A percentile compares a stretch with the other conserved stretches of the same genome.
Conservation (phyloP, 129 eudicot species). For the Deinandra increscens region DNA sequence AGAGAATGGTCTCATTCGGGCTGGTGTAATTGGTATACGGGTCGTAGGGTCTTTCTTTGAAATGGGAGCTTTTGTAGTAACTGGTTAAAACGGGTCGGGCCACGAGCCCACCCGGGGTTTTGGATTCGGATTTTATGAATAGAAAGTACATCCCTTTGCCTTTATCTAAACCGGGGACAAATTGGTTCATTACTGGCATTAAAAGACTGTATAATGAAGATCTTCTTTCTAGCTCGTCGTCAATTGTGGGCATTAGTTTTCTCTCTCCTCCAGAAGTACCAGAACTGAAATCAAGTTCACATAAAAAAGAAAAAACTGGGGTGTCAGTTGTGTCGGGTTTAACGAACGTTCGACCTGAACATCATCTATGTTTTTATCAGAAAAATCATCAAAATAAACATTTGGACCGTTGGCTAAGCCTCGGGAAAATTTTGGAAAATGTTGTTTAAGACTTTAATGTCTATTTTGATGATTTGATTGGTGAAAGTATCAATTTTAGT, state of each 20-base stretch:
- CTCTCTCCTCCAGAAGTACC: constrained; percentile 77
- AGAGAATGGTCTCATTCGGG: constrained; percentile 66
- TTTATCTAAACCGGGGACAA: constrained; percentile 52
- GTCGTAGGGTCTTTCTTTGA: constrained; percentile 33
- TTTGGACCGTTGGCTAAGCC: too few species aligned
- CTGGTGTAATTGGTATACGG: constrained; percentile 64
- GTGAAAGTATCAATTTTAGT: too few species aligned
- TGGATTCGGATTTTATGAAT: constrained; percentile 53
- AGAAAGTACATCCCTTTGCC: constrained; percentile 64
- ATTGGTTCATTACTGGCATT: constrained; percentile 70
- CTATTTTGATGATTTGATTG: too few species aligned
- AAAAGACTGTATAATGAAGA: constrained; percentile 51
- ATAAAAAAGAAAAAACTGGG: too few species aligned
- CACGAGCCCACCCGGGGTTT: constrained; percentile 53
- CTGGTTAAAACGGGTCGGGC: constrained; percentile 63
- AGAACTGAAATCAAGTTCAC: constrained; percentile 38
- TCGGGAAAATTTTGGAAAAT: too few species aligned
- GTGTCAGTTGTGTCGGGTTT: too few species aligned
- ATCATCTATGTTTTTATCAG: too few species aligned
- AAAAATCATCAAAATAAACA: too few species aligned
- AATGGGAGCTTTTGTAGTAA: constrained; percentile 45
- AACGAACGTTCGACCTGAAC: too few species aligned
- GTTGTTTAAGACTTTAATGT: too few species aligned
- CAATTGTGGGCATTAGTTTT: constrained; percentile 66
- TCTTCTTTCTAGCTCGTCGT: constrained; percentile 54